Conservation (phyloP, 164 flowering plant species). For the Malania oleifera region DNA sequence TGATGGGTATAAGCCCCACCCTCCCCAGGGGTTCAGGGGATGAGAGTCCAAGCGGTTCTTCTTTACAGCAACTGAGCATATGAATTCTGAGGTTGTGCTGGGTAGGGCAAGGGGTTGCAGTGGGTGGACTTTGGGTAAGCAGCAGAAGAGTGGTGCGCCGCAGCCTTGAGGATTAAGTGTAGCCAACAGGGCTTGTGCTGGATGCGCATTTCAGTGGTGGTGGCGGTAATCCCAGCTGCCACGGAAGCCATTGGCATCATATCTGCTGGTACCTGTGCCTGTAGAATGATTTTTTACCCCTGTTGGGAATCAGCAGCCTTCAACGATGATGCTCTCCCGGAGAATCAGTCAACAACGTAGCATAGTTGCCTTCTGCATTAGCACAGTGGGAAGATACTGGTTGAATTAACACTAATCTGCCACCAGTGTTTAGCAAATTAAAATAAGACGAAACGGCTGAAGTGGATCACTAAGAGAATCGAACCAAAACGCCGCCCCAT, state of each 20-base stretch:
- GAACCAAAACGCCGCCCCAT: no score
- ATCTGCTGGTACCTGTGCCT: conserved; percentile 35
- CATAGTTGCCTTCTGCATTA: neutral
- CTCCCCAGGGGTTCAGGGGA: conserved; percentile 25
- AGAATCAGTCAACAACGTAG: conserved; percentile 5
- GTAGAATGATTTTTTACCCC: conserved; percentile 34
- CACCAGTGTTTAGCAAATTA: neutral
- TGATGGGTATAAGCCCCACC: conserved; percentile 49
- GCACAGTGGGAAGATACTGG: no score
- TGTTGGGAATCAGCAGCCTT: conserved; percentile 61
- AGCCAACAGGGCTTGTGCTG: conserved; percentile 30
- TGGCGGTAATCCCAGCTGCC: conserved; percentile 40
- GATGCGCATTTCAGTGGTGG: conserved; percentile 34
- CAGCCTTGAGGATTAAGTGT: conserved; percentile 40
- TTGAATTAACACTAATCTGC: no score
- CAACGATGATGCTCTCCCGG: conserved; percentile 58
- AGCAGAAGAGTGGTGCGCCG: conserved; percentile 32
- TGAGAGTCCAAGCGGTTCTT: conserved; percentile 33
- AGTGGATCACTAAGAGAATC: no score
- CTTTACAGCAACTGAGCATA: conserved; percentile 27
- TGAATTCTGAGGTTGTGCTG: conserved; percentile 29
- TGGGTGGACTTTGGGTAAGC: conserved; percentile 33
- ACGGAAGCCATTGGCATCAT: conserved; percentile 38
- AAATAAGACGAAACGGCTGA: no score
- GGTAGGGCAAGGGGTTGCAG: conserved; percentile 30